Conservation (phyloP, 345 rosid genomes). For the Hibiscus mutabilis region DNA sequence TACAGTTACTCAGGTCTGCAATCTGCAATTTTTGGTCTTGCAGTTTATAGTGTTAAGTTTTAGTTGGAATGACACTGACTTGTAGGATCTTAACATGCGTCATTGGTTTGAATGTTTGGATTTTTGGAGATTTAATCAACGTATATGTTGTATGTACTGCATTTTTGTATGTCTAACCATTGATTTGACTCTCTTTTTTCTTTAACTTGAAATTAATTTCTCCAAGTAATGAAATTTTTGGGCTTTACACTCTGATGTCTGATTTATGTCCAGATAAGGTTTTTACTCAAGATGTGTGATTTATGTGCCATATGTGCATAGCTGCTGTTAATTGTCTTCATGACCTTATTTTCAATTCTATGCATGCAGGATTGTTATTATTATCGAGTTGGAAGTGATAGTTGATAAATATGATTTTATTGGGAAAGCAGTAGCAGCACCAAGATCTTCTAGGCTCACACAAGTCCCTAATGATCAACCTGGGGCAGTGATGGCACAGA, state of each 20-base stretch:
- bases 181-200: background rate
- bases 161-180: background rate
- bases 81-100: background rate
- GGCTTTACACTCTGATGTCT: background rate
- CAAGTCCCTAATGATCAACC: constrained; percentile 30
- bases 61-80: background rate
- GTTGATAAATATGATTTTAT: constrained; percentile 35
- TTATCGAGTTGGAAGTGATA: constrained; percentile 52
- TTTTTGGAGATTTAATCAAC: background rate
- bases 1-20: background rate
- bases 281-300: background rate
- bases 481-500: constrained; percentile 1
- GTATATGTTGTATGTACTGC: background rate
- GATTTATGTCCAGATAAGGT: background rate
- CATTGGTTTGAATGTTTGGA: background rate
- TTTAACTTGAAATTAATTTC: background rate
- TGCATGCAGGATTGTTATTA: constrained; percentile 57
- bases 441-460: constrained; percentile 23
- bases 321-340: constrained; percentile 10
- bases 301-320: background rate
- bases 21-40: background rate
- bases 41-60: background rate
- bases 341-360: background rate
- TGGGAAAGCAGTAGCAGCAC: constrained; percentile 38
- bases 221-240: background rate